A percentile compares a stretch with the other conserved stretches of the same genome.
phyloP scores from a whole-genome alignment of 208 protist genomes.

The Acanthamoeba castellanii region DNA sequence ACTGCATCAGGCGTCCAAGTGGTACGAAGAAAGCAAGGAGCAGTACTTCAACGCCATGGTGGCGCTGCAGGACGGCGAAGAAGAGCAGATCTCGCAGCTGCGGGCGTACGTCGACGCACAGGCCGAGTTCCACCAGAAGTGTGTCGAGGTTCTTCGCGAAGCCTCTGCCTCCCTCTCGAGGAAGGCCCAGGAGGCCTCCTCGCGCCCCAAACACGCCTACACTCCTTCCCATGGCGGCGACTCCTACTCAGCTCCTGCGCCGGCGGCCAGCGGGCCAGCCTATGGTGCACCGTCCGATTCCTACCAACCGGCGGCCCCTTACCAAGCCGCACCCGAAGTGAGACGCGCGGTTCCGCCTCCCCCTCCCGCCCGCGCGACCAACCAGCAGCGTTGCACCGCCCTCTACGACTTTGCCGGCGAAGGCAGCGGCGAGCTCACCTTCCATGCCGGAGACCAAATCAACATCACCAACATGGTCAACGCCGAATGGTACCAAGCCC shows the following conservation, averaged over 20 bases:
- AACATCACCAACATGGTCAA: conserved; percentile 38
- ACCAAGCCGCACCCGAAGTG: background rate
- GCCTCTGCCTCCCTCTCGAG: background rate
- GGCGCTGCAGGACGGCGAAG: conserved; percentile 32
- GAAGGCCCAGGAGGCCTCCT: conserved; percentile 48
- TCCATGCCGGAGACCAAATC: conserved; percentile 43
- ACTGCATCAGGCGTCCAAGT: conserved; percentile 10
- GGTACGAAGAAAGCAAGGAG: conserved; percentile 58
- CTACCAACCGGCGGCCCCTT: background rate
- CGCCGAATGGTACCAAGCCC: background rate
- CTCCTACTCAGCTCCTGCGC: background rate
- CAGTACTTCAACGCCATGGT: conserved; percentile 62
- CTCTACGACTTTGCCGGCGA: conserved; percentile 60
- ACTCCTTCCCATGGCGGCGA: background rate
- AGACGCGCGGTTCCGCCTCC: conserved; percentile 8
- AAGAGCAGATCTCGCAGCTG: conserved; percentile 41
- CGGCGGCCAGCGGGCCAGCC: background rate
- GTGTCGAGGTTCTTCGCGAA: background rate
- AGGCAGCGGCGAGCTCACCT: conserved; percentile 44
- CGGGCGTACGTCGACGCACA: conserved; percentile 18
- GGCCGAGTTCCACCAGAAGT: conserved; percentile 36
- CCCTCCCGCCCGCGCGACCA: background rate
- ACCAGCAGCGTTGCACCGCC: conserved; percentile 23
- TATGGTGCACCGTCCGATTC: background rate
- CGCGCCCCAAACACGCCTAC: conserved; percentile 10